These are phyloP conservation scores for Globisporangium nodosum DNA, from an alignment of 352 stramenopile genomes.

Conservation along the genomic window DNA sequence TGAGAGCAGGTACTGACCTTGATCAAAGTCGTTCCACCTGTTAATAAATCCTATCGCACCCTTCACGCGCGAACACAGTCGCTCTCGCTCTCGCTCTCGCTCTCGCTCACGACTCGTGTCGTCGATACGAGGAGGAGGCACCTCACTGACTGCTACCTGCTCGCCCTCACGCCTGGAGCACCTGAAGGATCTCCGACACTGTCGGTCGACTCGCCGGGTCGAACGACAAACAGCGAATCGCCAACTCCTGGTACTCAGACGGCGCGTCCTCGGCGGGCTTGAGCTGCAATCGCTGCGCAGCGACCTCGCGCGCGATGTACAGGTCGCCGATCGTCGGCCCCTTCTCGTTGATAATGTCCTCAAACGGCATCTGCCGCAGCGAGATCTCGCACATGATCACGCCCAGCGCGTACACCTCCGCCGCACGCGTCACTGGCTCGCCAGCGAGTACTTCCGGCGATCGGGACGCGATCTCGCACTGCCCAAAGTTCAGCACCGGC, in stretches of 20 bases:
- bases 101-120: no score
- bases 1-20: no score
- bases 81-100: no score
- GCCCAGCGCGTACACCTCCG: slow-evolving; percentile 67
- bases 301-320: slow-evolving; percentile 49
- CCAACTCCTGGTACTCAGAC: slow-evolving; percentile 32
- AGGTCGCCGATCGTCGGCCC: slow-evolving; percentile 58
- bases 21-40: no score
- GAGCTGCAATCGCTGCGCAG: slow-evolving; percentile 32
- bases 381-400: slow-evolving; percentile 75
- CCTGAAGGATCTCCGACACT: slow-evolving; percentile 32
- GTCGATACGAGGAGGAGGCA: no score
- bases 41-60: no score
- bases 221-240: slow-evolving; percentile 38
- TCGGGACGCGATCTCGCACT: slow-evolving; percentile 48
- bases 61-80: no score
- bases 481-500: slow-evolving; percentile 40
- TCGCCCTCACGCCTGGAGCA: not conserved
- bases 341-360: slow-evolving; percentile 34
- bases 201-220: slow-evolving; percentile 42
- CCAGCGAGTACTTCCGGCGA: slow-evolving; percentile 57
- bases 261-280: slow-evolving; percentile 37
- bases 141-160: no score
- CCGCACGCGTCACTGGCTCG: slow-evolving; percentile 31
- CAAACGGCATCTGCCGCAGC: slow-evolving; percentile 33